Evolutionary conservation across 176 grass and related monocot genomes (phyloP).

Genomic region (Oryza meyeriana): DNA sequence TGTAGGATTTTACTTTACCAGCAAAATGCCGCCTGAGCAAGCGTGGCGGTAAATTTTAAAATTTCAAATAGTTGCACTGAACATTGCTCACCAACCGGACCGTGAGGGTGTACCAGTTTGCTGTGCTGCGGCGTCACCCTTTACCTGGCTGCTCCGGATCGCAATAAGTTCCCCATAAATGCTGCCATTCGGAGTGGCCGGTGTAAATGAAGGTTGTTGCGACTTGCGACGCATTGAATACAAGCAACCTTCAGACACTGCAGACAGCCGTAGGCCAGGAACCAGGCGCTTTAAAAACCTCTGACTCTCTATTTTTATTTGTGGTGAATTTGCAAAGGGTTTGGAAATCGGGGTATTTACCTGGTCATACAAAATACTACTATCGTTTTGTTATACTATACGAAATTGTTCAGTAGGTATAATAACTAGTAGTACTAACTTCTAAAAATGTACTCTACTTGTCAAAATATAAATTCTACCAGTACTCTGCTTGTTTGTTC

Average conservation of each 20-base stretch:
- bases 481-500: no score
- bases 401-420: no score
- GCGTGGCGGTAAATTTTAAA: slow-evolving; percentile 28
- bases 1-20: neutral
- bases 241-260: slow-evolving; percentile 46
- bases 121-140: slow-evolving; percentile 18
- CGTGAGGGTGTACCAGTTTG: neutral
- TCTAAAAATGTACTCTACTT: neutral
- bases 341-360: neutral
- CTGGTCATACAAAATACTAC: neutral
- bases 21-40: no score
- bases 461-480: no score
- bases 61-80: neutral
- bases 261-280: slow-evolving; percentile 8
- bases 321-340: neutral
- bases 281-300: neutral
- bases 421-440: no score
- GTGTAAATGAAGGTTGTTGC: slow-evolving; percentile 35
- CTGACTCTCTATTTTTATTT: neutral
- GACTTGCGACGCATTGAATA: slow-evolving; percentile 48
- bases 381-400: no score
- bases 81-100: neutral
- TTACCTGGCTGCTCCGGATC: slow-evolving; percentile 29
- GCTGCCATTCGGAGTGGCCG: slow-evolving; percentile 1
- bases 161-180: slow-evolving; percentile 42